phyloP scores from a whole-genome alignment of 208 protist species.

The Balamuthia mandrillaris region DNA sequence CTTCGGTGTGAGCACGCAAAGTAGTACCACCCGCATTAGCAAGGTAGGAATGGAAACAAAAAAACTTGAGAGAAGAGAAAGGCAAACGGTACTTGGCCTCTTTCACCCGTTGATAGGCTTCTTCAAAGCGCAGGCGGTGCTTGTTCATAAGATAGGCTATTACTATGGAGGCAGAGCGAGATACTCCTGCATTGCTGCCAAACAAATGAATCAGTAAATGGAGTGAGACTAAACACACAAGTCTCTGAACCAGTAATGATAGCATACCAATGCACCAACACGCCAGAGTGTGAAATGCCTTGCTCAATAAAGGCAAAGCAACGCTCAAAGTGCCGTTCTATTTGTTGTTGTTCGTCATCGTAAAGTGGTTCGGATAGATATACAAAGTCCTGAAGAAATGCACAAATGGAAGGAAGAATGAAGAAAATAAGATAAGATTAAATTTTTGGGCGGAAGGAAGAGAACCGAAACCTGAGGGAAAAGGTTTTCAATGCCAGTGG shows the following conservation, averaged over 20 bases:
- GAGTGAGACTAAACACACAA: neutral
- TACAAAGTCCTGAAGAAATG: neutral
- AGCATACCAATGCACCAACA: slow-evolving; percentile 20
- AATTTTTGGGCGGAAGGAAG: too few species aligned
- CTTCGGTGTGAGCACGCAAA: neutral
- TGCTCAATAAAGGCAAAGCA: slow-evolving; percentile 1
- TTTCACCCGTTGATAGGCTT: neutral
- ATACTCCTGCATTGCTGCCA: slow-evolving; percentile 24
- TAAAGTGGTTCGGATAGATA: neutral
- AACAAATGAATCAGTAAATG: too few species aligned
- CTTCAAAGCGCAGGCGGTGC: neutral
- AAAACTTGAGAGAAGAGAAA: neutral
- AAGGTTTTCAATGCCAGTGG: neutral
- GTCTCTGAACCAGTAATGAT: neutral
- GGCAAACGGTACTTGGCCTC: neutral
- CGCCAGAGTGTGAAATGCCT: neutral
- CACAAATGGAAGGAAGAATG: neutral
- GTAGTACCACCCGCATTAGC: neutral
- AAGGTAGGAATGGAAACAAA: neutral
- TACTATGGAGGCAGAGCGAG: neutral
- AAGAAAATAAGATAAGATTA: too few species aligned
- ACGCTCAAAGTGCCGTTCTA: neutral
- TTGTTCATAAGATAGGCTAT: slow-evolving; percentile 19
- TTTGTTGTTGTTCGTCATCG: neutral
- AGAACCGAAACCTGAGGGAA: neutral